Evolutionary conservation across 495 filamentous ascomycete species (phyloP), one percentile per base, ranked within the genome.

Genomic region (Pyronema omphalodes): DNA sequence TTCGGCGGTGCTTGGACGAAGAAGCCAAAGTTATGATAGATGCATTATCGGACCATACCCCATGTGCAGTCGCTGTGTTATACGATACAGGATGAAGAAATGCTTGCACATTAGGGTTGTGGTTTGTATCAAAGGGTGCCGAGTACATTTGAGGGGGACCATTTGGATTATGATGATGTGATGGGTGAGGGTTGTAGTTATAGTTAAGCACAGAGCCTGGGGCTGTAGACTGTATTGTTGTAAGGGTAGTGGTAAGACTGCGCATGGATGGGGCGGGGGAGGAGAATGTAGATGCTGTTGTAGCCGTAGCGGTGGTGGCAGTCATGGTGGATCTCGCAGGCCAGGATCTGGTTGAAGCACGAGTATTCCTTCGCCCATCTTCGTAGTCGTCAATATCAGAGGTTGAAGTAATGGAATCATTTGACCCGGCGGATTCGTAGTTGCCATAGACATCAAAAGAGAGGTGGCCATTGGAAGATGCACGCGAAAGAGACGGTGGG

Each of bases 1-100:
- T 74, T 15, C 91, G 83, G 44, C 86, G 82, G 29, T 83, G 78
- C 66, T 95, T 93, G 17, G 88, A 94, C 0, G 88, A 95, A 6
- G 88, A 94, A 0, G 91, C 91, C n/a, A 98, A 75, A 0, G 91
- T 98, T 23, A 98, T 76, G 54, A 96, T 89, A 14, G 88, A 94
- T 0, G 91, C 91, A 64, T 98, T 88, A 63, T 98, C 91, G 7
- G 86, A 93, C 19, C 94, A 71, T 11, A 91, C 74, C 65, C 88
- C 88, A 69, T 95, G 93, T 43, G 91, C 91, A 0, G 86, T 95
- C 0, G 88, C 91, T 3, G 79, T 79, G 55, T 71, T 81, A 68
- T 98, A 98, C 4, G 88, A 94, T 34, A 81, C 76, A 0, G 86
- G 85, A 60, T 89, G 76, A 18, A 76, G 76, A 6, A 51, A 33